Conservation (phyloP, 768 basidiomycete species). For the Rhodotorula diobovata region DNA sequence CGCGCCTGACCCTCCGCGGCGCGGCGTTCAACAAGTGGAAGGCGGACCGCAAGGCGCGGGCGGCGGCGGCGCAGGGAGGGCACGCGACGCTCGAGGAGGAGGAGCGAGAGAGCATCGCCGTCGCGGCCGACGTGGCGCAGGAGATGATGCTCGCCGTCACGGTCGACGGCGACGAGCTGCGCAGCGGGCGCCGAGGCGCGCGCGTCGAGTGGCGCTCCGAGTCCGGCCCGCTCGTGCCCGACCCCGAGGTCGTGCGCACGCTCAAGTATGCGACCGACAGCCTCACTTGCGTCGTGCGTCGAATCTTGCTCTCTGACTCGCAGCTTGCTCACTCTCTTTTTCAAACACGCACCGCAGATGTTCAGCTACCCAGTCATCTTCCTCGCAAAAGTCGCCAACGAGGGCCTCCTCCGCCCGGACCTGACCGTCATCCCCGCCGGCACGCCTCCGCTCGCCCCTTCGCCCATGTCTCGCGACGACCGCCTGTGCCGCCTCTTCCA, state of each 20-base stretch:
- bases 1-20: conserved; percentile 22
- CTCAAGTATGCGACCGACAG: conserved; percentile 33
- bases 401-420: conserved; percentile 33
- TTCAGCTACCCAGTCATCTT: conserved; percentile 36
- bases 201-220: background rate
- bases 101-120: conserved; percentile 13
- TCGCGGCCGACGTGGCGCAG: conserved; percentile 22
- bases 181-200: background rate
- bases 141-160: conserved; percentile 27
- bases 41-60: conserved; percentile 18
- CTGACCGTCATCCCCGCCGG: conserved; percentile 25
- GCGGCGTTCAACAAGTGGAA: conserved; percentile 34
- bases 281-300: conserved; percentile 37
- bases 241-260: conserved; percentile 12
- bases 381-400: conserved; percentile 36
- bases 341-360: background rate
- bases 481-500: conserved; percentile 37
- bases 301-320: background rate
- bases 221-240: conserved; percentile 4
- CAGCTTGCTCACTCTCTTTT: background rate
- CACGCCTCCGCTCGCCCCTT: conserved; percentile 7
- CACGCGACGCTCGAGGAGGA: conserved; percentile 2
- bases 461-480: conserved; percentile 21
- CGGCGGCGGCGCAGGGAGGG: background rate
- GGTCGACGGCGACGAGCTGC: background rate